A percentile compares a stretch with the other conserved stretches of the same genome.
phyloP scores from a whole-genome alignment of 331 rosid species.

The Pyracantha coccinea region DNA sequence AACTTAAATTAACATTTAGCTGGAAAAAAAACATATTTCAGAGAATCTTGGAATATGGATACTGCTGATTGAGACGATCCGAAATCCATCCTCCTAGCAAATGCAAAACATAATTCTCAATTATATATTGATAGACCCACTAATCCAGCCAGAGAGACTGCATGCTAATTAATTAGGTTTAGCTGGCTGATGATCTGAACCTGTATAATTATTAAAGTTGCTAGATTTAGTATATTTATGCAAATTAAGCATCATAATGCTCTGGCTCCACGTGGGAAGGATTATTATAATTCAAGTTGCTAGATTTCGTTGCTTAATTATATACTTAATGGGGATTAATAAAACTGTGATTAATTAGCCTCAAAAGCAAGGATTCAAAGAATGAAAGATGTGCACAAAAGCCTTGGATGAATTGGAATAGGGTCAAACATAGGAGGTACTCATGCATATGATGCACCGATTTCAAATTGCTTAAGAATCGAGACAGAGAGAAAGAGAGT shows the following conservation, averaged over 20 bases:
- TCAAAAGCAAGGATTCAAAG: neutral
- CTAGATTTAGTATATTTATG: no score
- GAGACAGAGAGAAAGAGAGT: neutral
- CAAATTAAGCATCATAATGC: neutral
- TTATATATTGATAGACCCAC: neutral
- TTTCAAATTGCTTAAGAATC: neutral
- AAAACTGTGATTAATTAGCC: neutral
- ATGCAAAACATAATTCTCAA: neutral
- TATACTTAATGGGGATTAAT: neutral
- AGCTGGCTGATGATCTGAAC: neutral
- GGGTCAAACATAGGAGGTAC: neutral
- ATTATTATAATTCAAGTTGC: neutral
- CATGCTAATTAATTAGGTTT: neutral
- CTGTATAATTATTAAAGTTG: neutral
- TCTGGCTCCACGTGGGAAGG: neutral
- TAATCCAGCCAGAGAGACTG: neutral
- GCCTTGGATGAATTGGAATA: neutral
- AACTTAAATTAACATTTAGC: neutral
- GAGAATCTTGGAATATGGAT: neutral
- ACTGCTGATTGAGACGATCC: neutral
- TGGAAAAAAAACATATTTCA: constrained; percentile 1
- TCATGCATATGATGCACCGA: neutral
- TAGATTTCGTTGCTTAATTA: neutral
- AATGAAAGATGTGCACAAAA: neutral
- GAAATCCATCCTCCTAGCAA: neutral